Evolutionary conservation across 768 basidiomycete species (phyloP), one percentile per base, ranked within the genome.

Genomic region (Phylloporus sp.): DNA sequence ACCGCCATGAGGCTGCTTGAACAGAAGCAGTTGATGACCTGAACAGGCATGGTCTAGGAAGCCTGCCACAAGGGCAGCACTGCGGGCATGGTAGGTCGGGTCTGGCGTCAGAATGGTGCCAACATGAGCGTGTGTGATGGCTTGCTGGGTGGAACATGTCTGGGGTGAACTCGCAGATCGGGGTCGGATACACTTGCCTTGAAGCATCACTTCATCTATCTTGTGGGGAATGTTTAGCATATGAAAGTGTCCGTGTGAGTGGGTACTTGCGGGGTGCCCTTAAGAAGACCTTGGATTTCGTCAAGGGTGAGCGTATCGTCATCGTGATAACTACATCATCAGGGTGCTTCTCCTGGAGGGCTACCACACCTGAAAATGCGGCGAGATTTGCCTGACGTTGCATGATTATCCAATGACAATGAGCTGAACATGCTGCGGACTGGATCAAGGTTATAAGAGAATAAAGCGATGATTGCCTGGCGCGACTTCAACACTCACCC

Each of bases 1-100:
- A 86, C 76, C 12, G 91, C 87, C 86, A 91, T 89, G n/a, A 93
- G 79, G 22, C 89, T 89, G 53, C 83, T 86, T 4, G 88, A 88
- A 62, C 90, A 93, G 66, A 90, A 89, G 27, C 91, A 74, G 64
- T 92, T 91, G 59, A 92, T 71, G 23, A 75, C 77, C 62, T 91
- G 84, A 10, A 89, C 70, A 0, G 91, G 88, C 6, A 87, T 84
- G 5, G 74, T 76, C n/a, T 0, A 90, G 90, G 56, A 87, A 81
- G 11, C 91, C 91, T 12, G 91, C 91, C 4, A 87, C 84, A 38
- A 93, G 76, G 22, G 86, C 81, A 8, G 91, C 84, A 36, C 81
- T 73, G 36, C 90, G 79, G 15, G 88, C 87, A 52, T 82, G 81
- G 63, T 91, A 91, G 29, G 76, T 74, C 0, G 84, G 78, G 35